Evolutionary conservation across 2,329 filamentous ascomycete genomes (phyloP), one percentile per base, ranked within the genome.

Genomic region (Fusarium metavorans): DNA sequence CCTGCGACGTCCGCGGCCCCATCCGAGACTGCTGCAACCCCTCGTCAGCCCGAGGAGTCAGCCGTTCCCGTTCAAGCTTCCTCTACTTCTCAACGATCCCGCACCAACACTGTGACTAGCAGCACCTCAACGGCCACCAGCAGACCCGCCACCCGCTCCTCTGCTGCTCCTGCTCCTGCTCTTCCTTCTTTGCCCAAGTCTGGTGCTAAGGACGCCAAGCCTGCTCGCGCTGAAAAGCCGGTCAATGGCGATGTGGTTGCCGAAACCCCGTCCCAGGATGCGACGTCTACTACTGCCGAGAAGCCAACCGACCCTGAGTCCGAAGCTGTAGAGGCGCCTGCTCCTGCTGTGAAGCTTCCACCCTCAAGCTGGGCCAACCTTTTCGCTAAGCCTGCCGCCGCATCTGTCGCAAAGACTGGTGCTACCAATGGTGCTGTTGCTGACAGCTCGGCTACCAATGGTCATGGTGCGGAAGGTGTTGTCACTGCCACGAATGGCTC

Each of bases 131-230:
- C 77, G 27, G 60, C 60, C 11, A 71, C 85, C 80, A 75, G 78
- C 76, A 54, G 77, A 74, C 43, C 76, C 73, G 43, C 73, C 16
- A 56, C 73, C 30, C 85, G 84, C 10, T 70, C 83, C 16, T 81
- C 82, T 23, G 77, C 83, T 6, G 84, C 76, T 27, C 85, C 85
- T 2, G 73, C 86, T 48, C 87, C 87, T 5, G 82, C 87, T n/a
- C 69, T 89, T 25, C 88, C 88, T 9, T 84, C 80, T 37, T 75
- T 88, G 10, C 86, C 87, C 8, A 88, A 86, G 77, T 73, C 72
- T 27, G 71, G 70, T 11, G 78, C 78, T 34, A 84, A 81, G 71
- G 79, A 80, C 56, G 50, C 76, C 54, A 80, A 82, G 54, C 60
- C 79, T 23, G 71, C 76, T 41, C 71, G 57, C 35, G 70, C 77